These are phyloP conservation scores for Thinopyrum elongatum DNA, from an alignment of 176 grass and related monocot genomes.

Conservation along the genomic window DNA sequence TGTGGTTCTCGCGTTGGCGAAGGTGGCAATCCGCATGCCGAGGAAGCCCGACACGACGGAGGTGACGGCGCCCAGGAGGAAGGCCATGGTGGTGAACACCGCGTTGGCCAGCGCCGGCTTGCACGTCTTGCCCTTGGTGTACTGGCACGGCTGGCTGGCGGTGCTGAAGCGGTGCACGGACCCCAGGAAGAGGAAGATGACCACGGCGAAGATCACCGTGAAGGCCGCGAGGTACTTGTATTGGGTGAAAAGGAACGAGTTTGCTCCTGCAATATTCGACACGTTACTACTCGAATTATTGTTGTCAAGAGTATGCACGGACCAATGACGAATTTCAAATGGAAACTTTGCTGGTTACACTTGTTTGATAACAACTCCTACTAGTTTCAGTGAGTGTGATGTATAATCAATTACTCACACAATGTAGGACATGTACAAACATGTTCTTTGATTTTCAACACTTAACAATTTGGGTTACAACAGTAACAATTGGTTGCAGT, in stretches of 20 bases:
- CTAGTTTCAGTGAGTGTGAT: no score
- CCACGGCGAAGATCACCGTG: constrained; percentile 47
- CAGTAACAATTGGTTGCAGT: no score
- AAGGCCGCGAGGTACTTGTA: constrained; percentile 72
- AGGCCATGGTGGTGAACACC: constrained; percentile 60
- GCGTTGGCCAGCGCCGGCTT: constrained; percentile 82
- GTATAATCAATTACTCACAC: no score
- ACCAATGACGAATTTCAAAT: neutral
- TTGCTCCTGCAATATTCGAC: constrained; percentile 36
- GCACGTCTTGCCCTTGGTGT: constrained; percentile 45
- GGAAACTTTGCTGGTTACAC: neutral
- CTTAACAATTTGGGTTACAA: no score
- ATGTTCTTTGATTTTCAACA: no score
- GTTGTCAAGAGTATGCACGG: neutral
- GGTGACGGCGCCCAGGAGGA: constrained; percentile 64
- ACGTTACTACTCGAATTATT: neutral
- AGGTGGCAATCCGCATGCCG: constrained; percentile 74
- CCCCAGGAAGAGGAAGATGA: constrained; percentile 84
- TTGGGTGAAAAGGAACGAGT: constrained; percentile 71
- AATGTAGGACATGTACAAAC: no score
- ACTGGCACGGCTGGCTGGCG: constrained; percentile 48
- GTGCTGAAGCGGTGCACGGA: constrained; percentile 74
- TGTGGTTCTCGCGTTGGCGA: constrained; percentile 76
- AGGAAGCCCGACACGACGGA: constrained; percentile 69
- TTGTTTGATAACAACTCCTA: no score